phyloP scores from a whole-genome alignment of 1,139 yeast genomes.

The Suhomyces anneliseae region DNA sequence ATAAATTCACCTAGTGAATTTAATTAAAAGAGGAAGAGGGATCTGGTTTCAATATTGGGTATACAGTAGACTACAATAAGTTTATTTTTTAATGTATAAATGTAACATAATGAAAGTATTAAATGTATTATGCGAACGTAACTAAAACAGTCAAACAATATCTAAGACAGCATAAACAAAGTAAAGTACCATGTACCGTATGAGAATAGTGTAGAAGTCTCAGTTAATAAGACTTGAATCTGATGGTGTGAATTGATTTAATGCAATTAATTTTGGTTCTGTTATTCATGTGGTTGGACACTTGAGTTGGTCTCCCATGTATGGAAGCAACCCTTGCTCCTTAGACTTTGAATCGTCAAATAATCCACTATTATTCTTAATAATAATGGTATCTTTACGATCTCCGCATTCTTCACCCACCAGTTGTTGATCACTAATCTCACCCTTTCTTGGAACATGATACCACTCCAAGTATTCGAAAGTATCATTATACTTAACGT shows the following conservation, averaged over 20 bases:
- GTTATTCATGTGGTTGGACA: constrained; percentile 22
- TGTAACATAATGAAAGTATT: neutral
- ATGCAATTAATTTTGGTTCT: too few relatives aligned
- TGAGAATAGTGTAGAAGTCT: too few relatives aligned
- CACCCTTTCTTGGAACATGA: constrained; percentile 38
- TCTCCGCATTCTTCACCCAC: constrained; percentile 1
- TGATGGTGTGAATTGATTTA: too few relatives aligned
- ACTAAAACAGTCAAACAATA: too few relatives aligned
- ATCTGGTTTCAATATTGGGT: neutral
- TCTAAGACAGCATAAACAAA: neutral
- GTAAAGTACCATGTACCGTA: too few relatives aligned
- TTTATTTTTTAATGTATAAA: neutral
- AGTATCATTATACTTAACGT: constrained; percentile 48
- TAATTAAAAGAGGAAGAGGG: neutral
- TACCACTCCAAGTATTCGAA: constrained; percentile 69
- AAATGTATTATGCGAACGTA: neutral
- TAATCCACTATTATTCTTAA: constrained; percentile 41
- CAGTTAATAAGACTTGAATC: too few relatives aligned
- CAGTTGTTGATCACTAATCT: constrained; percentile 6
- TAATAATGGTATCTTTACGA: constrained; percentile 33
- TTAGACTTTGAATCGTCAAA: constrained; percentile 25
- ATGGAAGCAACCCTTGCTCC: constrained; percentile 13
- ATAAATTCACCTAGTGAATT: neutral
- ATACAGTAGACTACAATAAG: neutral
- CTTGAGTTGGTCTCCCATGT: constrained; percentile 14